A percentile compares a stretch with the other conserved stretches of the same genome.
These are phyloP conservation scores for Colletotrichum cuscutae DNA, from an alignment of 2,329 filamentous ascomycete species.

Conservation along the genomic window DNA sequence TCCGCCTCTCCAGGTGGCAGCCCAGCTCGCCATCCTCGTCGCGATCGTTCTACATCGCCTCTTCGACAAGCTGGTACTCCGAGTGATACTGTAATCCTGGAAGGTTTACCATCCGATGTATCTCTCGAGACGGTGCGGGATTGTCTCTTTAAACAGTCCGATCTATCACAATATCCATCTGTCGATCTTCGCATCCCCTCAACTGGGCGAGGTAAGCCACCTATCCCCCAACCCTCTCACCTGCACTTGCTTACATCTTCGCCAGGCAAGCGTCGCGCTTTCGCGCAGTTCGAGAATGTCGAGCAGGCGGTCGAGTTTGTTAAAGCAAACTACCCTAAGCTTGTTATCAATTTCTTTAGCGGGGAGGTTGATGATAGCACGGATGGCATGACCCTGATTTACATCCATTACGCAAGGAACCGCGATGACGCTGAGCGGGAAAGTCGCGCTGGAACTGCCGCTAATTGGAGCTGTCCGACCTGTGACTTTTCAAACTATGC, in stretches of 20 bases:
- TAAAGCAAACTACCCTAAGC: slow-evolving; percentile 53
- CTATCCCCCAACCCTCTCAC: too few relatives aligned
- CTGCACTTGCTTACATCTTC: background rate
- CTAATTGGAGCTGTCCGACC: slow-evolving; percentile 46
- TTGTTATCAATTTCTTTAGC: slow-evolving; percentile 46
- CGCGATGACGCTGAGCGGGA: slow-evolving; percentile 47
- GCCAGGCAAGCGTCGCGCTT: slow-evolving; percentile 51
- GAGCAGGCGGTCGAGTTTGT: slow-evolving; percentile 54
- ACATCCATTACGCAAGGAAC: slow-evolving; percentile 53
- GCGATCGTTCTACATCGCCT: slow-evolving; percentile 39
- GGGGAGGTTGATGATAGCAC: slow-evolving; percentile 50
- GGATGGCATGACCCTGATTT: slow-evolving; percentile 49
- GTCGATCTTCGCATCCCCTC: slow-evolving; percentile 52
- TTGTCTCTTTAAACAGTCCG: slow-evolving; percentile 45
- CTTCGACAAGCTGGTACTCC: slow-evolving; percentile 52
- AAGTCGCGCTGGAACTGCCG: slow-evolving; percentile 27
- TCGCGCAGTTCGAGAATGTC: slow-evolving; percentile 53
- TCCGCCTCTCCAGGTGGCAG: slow-evolving; percentile 31
- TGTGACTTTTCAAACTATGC: slow-evolving; percentile 54
- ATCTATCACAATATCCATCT: slow-evolving; percentile 47
- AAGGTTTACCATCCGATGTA: slow-evolving; percentile 61
- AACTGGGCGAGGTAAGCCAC: slow-evolving; percentile 20
- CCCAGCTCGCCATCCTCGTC: slow-evolving; percentile 32
- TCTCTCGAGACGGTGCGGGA: slow-evolving; percentile 62
- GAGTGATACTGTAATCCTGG: slow-evolving; percentile 64